Evolutionary conservation across 2,329 filamentous ascomycete genomes (phyloP).

Genomic region (Sordariomycetes sp.): DNA sequence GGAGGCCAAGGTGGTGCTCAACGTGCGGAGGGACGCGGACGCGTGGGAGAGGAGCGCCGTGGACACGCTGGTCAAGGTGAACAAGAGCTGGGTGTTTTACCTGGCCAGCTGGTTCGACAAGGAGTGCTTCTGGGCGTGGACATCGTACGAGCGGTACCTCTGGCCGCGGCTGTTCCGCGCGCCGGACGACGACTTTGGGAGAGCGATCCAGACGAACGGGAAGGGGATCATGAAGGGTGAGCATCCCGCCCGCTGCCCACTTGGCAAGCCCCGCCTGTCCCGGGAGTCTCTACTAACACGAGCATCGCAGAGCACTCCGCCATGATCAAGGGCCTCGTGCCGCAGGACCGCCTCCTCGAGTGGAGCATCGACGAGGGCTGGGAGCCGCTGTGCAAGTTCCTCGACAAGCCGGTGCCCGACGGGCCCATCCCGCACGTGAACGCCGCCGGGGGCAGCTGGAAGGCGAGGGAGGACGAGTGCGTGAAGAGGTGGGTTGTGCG

Average conservation of each 20-base stretch:
- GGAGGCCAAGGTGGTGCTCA: conserved; percentile 34
- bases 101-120: conserved; percentile 15
- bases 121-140: conserved; percentile 21
- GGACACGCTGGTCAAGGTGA: conserved; percentile 14
- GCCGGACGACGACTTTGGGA: conserved; percentile 15
- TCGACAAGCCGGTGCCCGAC: conserved; percentile 19
- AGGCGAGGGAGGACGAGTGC: conserved; percentile 7
- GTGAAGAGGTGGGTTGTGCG: conserved; percentile 7
- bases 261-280: neutral
- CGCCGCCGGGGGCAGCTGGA: neutral
- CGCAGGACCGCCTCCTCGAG: conserved; percentile 13
- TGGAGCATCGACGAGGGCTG: conserved; percentile 21
- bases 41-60: conserved; percentile 25
- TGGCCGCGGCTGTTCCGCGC: conserved; percentile 18
- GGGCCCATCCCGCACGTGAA: conserved; percentile 11
- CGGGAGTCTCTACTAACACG: neutral
- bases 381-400: conserved; percentile 23
- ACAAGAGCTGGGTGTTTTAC: conserved; percentile 14
- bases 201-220: conserved; percentile 15
- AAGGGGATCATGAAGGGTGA: conserved; percentile 16
- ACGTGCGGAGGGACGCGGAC: conserved; percentile 25
- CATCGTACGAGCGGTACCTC: conserved; percentile 17
- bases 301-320: conserved; percentile 16
- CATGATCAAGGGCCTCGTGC: conserved; percentile 19
- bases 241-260: conserved; percentile 1